phyloP scores from a whole-genome alignment of 345 rosid species.

The Hibiscus trionum region DNA sequence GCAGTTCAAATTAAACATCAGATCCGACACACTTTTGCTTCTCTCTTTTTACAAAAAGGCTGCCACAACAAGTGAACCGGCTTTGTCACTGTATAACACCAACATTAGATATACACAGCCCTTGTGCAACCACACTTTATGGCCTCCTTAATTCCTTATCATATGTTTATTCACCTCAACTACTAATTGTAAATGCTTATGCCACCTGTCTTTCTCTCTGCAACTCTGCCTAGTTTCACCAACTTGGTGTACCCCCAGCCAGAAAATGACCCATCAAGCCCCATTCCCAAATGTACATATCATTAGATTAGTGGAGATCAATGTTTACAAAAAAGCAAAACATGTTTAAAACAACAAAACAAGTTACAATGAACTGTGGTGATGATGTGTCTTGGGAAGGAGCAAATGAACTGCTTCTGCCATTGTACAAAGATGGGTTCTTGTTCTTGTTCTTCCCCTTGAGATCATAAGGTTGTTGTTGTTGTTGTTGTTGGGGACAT shows the following conservation, averaged over 20 bases:
- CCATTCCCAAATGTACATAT: background rate
- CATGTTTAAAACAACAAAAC: conserved; percentile 4
- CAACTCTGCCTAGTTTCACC: no score
- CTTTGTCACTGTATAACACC: background rate
- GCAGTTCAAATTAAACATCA: background rate
- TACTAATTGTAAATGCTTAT: background rate
- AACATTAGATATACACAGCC: background rate
- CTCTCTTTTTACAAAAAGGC: background rate
- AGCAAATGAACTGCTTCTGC: conserved; percentile 21
- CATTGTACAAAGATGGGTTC: conserved; percentile 16
- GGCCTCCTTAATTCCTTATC: background rate
- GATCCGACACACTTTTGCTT: conserved; percentile 6
- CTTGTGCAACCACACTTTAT: background rate
- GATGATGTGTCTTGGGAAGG: background rate
- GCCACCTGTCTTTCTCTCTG: background rate
- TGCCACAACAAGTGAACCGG: background rate
- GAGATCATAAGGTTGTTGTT: conserved; percentile 2
- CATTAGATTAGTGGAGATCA: background rate
- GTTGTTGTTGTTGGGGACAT: conserved; percentile 6
- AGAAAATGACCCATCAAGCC: conserved; percentile 9
- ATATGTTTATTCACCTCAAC: background rate
- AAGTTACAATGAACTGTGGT: conserved; percentile 1
- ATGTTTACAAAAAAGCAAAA: background rate
- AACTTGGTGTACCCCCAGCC: no score
- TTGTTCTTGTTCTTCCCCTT: conserved; percentile 12